Evolutionary conservation across 179 eudicot genomes (phyloP).

Genomic region (Carnegiea gigantea): DNA sequence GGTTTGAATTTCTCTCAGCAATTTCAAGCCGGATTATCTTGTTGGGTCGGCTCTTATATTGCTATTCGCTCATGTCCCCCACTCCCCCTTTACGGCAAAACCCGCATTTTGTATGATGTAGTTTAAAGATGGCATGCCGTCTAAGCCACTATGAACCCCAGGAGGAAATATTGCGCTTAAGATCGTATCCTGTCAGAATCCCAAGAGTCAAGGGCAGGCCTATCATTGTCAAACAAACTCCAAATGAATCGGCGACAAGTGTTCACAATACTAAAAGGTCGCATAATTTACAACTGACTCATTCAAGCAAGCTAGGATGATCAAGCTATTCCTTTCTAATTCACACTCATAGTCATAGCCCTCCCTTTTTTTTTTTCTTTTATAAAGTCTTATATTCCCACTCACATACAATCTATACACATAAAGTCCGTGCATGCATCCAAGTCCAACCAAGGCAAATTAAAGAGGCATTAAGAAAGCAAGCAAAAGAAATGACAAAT

Average conservation of each 20-base stretch:
- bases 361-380: background rate
- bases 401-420: background rate
- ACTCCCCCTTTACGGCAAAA: too few relatives aligned
- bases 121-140: too few relatives aligned
- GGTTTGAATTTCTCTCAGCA: too few relatives aligned
- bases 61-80: too few relatives aligned
- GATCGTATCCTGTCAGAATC: background rate
- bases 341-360: background rate
- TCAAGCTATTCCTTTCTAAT: background rate
- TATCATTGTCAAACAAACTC: background rate
- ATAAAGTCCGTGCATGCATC: conserved; percentile 2
- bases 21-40: too few relatives aligned
- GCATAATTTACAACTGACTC: background rate
- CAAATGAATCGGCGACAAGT: background rate
- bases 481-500: background rate
- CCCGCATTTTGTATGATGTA: too few relatives aligned
- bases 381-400: background rate
- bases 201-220: background rate
- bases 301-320: background rate
- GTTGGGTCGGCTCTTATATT: too few relatives aligned
- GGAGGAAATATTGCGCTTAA: too few relatives aligned
- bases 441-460: background rate
- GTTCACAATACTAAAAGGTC: background rate
- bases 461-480: background rate
- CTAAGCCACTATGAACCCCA: too few relatives aligned